Evolutionary conservation across 1,284 basidiomycete species (phyloP).

Genomic region (Moesziomyces parantarcticus): DNA sequence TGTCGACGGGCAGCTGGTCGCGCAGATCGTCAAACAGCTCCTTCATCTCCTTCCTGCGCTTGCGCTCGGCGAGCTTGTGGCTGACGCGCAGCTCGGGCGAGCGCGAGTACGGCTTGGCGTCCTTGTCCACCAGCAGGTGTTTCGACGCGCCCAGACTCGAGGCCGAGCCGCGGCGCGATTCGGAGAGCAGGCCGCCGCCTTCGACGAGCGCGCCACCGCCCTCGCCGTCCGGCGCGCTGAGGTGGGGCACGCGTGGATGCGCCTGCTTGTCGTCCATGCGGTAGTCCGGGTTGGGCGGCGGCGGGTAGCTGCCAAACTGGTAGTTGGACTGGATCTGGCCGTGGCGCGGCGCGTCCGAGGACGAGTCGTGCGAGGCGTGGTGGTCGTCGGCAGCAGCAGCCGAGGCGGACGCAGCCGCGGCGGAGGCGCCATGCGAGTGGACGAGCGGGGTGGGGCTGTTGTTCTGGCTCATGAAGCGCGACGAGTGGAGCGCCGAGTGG

Average conservation of each 20-base stretch:
- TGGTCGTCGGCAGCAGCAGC: constrained; percentile 11
- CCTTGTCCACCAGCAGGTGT: constrained; percentile 53
- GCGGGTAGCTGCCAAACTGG: constrained; percentile 46
- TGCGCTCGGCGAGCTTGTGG: constrained; percentile 66
- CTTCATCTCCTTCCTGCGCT: constrained; percentile 67
- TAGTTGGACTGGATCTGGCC: constrained; percentile 45
- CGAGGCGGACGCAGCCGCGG: too few relatives aligned
- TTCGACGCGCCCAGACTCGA: constrained; percentile 16
- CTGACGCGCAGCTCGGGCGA: constrained; percentile 63
- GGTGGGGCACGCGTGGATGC: constrained; percentile 40
- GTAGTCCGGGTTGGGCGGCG: constrained; percentile 36
- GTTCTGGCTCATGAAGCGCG: constrained; percentile 46
- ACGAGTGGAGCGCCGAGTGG: constrained; percentile 36
- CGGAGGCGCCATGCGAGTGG: constrained; percentile 24
- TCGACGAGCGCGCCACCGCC: constrained; percentile 39
- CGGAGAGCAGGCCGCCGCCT: constrained; percentile 20
- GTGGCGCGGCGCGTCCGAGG: constrained; percentile 18
- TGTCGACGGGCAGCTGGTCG: constrained; percentile 63
- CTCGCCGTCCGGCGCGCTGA: constrained; percentile 48
- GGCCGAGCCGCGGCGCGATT: constrained; percentile 36
- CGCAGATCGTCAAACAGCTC: constrained; percentile 66
- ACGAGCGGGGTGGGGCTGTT: constrained; percentile 47
- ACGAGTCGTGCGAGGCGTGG: constrained; percentile 22
- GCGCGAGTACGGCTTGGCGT: constrained; percentile 62
- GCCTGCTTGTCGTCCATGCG: constrained; percentile 33